phyloP scores from a whole-genome alignment of 345 rosid genomes.

The Acer negundo region DNA sequence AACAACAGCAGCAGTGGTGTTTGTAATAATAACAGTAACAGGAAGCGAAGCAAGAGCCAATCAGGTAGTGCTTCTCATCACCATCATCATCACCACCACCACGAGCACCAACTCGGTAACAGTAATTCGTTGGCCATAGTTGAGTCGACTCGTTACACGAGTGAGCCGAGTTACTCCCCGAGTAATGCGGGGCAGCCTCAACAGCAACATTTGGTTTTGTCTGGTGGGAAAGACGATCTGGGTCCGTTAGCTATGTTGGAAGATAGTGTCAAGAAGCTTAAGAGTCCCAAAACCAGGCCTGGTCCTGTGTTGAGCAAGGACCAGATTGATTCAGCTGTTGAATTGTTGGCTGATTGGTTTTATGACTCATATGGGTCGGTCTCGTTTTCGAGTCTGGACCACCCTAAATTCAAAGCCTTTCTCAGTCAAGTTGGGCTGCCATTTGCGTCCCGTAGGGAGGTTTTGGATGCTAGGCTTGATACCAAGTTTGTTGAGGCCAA shows the following conservation, averaged over 20 bases:
- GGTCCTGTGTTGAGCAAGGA: slow-evolving; percentile 51
- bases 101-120: slow-evolving; percentile 11
- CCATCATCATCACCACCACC: not conserved
- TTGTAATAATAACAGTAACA: slow-evolving; percentile 22
- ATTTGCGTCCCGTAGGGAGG: slow-evolving; percentile 38
- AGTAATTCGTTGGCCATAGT: slow-evolving; percentile 44
- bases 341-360: slow-evolving; percentile 53
- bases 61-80: slow-evolving; percentile 6
- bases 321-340: slow-evolving; percentile 50
- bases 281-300: slow-evolving; percentile 51
- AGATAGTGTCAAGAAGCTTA: slow-evolving; percentile 58
- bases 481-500: slow-evolving; percentile 44
- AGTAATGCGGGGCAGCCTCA: slow-evolving; percentile 26
- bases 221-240: slow-evolving; percentile 59
- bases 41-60: slow-evolving; percentile 41
- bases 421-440: slow-evolving; percentile 61
- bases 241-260: slow-evolving; percentile 58
- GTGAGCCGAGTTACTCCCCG: slow-evolving; percentile 23
- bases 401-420: slow-evolving; percentile 56
- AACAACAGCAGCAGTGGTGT: not conserved
- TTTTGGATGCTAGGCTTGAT: slow-evolving; percentile 46
- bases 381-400: slow-evolving; percentile 52
- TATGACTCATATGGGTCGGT: slow-evolving; percentile 56
- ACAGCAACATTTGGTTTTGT: slow-evolving; percentile 49
- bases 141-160: slow-evolving; percentile 33